These are phyloP conservation scores for Colletotrichum sp. DNA, from an alignment of 2,329 filamentous ascomycete genomes.

Conservation along the genomic window DNA sequence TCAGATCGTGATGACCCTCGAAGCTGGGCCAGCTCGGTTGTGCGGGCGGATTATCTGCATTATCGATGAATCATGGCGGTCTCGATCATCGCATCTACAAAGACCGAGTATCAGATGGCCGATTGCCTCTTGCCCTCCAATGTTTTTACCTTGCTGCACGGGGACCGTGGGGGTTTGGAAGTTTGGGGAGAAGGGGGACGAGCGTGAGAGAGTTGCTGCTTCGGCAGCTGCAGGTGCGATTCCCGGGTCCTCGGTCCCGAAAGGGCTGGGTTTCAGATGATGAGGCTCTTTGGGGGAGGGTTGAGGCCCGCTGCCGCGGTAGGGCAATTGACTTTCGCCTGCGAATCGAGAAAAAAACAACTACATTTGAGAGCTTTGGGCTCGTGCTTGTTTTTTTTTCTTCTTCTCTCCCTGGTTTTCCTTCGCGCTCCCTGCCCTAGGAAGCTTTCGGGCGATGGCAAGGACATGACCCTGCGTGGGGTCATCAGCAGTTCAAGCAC, in stretches of 20 bases:
- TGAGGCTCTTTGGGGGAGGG: neutral
- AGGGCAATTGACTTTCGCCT: conserved; percentile 12
- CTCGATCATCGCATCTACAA: neutral
- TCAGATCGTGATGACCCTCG: neutral
- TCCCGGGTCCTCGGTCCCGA: conserved; percentile 3
- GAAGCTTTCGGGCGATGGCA: neutral
- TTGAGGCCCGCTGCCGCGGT: neutral
- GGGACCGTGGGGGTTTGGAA: neutral
- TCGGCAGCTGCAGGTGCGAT: neutral
- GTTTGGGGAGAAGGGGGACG: neutral
- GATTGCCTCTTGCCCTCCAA: neutral
- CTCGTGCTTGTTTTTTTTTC: neutral
- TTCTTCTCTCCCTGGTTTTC: neutral
- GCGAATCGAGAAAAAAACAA: neutral
- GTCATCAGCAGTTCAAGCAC: neutral
- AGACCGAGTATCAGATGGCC: neutral
- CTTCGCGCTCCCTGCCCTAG: neutral
- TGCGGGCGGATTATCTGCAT: neutral
- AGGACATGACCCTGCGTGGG: neutral
- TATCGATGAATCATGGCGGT: neutral
- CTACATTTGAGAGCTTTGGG: neutral
- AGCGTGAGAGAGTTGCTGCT: neutral
- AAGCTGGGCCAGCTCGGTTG: neutral
- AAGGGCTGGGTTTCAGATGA: neutral
- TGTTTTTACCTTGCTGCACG: neutral